A percentile compares a stretch with the other conserved stretches of the same genome.
Evolutionary conservation across 2,329 filamentous ascomycete genomes (phyloP).

Genomic region (Escovopsis weberi): DNA sequence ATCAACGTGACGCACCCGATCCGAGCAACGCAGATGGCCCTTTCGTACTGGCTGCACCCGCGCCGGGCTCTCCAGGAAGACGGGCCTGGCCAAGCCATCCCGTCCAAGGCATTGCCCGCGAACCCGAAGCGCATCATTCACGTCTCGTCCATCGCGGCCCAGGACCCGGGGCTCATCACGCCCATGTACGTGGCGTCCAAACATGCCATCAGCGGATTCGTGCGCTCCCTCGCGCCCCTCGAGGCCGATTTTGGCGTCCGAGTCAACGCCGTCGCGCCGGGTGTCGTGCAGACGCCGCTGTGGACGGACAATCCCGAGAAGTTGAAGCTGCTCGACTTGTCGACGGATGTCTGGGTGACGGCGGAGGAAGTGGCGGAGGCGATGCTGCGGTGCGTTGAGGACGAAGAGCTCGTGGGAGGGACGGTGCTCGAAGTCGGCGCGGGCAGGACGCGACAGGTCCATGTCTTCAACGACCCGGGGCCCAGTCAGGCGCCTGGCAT

Average conservation of each 20-base stretch:
- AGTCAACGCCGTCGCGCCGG: conserved; percentile 19
- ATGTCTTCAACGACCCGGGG: conserved; percentile 1
- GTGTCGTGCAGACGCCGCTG: conserved; percentile 16
- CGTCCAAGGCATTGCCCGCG: conserved; percentile 1
- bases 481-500: conserved; percentile 2
- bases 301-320: conserved; percentile 19
- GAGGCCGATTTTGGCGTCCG: conserved; percentile 19
- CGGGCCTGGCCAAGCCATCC: background rate
- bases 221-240: conserved; percentile 15
- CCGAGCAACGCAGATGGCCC: conserved; percentile 22
- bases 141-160: conserved; percentile 10
- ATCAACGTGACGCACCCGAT: conserved; percentile 24
- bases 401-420: conserved; percentile 15
- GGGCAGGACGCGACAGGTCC: conserved; percentile 2
- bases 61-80: conserved; percentile 4
- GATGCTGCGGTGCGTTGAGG: conserved; percentile 16
- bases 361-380: conserved; percentile 17
- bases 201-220: conserved; percentile 22
- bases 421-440: conserved; percentile 18
- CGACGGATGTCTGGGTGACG: conserved; percentile 15
- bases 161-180: conserved; percentile 14
- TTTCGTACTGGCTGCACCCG: conserved; percentile 21
- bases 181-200: conserved; percentile 25
- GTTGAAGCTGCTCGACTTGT: conserved; percentile 11
- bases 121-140: conserved; percentile 4